phyloP scores from a whole-genome alignment of 1,139 yeast genomes.

The Blastobotrys capitulatus region DNA sequence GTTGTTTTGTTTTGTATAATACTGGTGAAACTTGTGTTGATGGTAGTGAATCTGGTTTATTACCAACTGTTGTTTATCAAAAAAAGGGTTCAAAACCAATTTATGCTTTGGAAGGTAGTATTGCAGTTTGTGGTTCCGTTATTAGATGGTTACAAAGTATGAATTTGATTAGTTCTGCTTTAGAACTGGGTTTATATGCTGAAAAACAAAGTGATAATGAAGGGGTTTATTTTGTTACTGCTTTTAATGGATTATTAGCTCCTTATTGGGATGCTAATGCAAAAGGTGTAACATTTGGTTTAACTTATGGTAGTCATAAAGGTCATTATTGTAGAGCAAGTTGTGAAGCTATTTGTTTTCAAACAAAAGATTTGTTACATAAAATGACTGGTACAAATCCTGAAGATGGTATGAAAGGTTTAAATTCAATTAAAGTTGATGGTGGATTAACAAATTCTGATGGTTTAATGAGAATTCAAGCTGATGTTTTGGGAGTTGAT shows the following conservation, averaged over 20 bases:
- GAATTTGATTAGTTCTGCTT: slow-evolving; percentile 71
- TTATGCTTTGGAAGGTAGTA: slow-evolving; percentile 90
- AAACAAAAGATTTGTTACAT: slow-evolving; percentile 81
- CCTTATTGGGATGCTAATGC: slow-evolving; percentile 96
- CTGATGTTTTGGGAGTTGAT: slow-evolving; percentile 80
- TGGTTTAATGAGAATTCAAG: slow-evolving; percentile 91
- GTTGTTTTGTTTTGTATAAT: slow-evolving; percentile 85
- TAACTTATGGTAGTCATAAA: slow-evolving; percentile 83
- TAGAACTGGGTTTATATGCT: slow-evolving; percentile 88
- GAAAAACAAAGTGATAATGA: slow-evolving; percentile 76
- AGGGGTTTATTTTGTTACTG: slow-evolving; percentile 93
- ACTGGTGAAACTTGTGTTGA: slow-evolving; percentile 59
- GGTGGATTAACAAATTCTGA: slow-evolving; percentile 95
- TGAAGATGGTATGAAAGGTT: too few species aligned
- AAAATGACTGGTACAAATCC: too few species aligned
- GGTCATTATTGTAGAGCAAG: slow-evolving; percentile 93
- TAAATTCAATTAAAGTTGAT: slow-evolving; percentile 59
- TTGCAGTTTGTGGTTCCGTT: slow-evolving; percentile 93
- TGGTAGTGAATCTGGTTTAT: slow-evolving; percentile 63
- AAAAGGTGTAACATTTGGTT: slow-evolving; percentile 87
- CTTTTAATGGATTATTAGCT: slow-evolving; percentile 89
- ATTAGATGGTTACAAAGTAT: slow-evolving; percentile 93
- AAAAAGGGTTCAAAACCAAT: slow-evolving; percentile 54
- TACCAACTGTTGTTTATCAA: slow-evolving; percentile 89
- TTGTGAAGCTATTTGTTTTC: slow-evolving; percentile 91